A percentile compares a stretch with the other conserved stretches of the same genome.
phyloP scores from a whole-genome alignment of 805 yeast species.

The Yamadazyma paraphyllophila region DNA sequence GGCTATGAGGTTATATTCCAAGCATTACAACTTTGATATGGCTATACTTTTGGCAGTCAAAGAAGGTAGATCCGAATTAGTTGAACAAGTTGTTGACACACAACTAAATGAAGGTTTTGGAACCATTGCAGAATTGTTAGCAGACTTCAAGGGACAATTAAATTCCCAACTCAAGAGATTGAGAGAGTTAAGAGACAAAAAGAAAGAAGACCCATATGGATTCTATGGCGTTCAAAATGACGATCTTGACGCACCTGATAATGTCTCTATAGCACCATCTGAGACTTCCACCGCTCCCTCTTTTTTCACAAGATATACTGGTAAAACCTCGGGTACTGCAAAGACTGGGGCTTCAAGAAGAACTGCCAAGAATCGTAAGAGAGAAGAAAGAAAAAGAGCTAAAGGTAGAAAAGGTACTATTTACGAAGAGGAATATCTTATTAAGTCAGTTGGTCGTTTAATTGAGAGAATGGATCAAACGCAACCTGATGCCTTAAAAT shows the following conservation, averaged over 20 bases:
- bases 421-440: slow-evolving; percentile 93
- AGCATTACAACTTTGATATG: slow-evolving; percentile 68
- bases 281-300: slow-evolving; percentile 92
- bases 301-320: slow-evolving; percentile 92
- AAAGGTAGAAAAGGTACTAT: slow-evolving; percentile 97
- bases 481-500: slow-evolving; percentile 65
- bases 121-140: slow-evolving; percentile 76
- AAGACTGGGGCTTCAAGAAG: slow-evolving; percentile 93
- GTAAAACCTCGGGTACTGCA: slow-evolving; percentile 94
- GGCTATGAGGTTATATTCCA: slow-evolving; percentile 68
- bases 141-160: slow-evolving; percentile 90
- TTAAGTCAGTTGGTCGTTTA: slow-evolving; percentile 83
- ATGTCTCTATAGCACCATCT: slow-evolving; percentile 91
- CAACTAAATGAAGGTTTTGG: slow-evolving; percentile 88
- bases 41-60: slow-evolving; percentile 67
- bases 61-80: slow-evolving; percentile 42
- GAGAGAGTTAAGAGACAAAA: slow-evolving; percentile 81
- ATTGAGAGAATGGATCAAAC: slow-evolving; percentile 77
- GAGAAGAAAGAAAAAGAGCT: slow-evolving; percentile 94
- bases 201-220: slow-evolving; percentile 78
- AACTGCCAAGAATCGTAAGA: slow-evolving; percentile 86
- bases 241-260: slow-evolving; percentile 76
- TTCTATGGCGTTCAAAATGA: slow-evolving; percentile 67
- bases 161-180: slow-evolving; percentile 79
- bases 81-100: slow-evolving; percentile 63